Evolutionary conservation across 2,329 filamentous ascomycete genomes (phyloP).

Genomic region (Tolypocladium endophyticum): DNA sequence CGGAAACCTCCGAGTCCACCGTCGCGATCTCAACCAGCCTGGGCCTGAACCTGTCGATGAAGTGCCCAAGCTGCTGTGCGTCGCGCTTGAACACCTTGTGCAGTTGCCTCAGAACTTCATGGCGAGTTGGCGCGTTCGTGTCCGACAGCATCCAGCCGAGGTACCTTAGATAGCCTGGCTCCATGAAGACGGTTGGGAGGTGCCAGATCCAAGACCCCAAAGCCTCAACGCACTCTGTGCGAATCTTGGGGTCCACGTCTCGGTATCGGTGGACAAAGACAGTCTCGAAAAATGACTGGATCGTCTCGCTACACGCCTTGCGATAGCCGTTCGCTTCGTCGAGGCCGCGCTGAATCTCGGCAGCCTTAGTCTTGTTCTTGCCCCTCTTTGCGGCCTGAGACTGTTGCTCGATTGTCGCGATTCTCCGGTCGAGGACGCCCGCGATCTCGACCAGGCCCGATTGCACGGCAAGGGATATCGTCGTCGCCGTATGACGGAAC

Average conservation of each 20-base stretch:
- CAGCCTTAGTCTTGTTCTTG: conserved; percentile 69
- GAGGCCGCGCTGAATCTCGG: conserved; percentile 61
- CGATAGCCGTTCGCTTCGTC: conserved; percentile 60
- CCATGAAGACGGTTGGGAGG: conserved; percentile 80
- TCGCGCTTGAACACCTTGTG: conserved; percentile 69
- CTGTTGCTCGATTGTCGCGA: conserved; percentile 69
- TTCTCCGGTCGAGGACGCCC: conserved; percentile 57
- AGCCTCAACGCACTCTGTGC: conserved; percentile 77
- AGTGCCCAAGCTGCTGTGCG: conserved; percentile 76
- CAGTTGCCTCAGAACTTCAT: conserved; percentile 81
- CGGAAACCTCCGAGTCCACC: conserved; percentile 68
- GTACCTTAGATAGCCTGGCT: conserved; percentile 83
- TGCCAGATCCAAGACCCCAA: conserved; percentile 81
- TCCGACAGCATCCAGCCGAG: conserved; percentile 94
- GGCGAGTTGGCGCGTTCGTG: conserved; percentile 58
- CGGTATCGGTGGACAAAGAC: conserved; percentile 94
- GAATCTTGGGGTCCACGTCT: conserved; percentile 82
- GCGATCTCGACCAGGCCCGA: conserved; percentile 67
- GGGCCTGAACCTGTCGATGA: conserved; percentile 82
- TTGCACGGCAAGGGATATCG: conserved; percentile 70
- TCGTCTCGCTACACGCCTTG: conserved; percentile 57
- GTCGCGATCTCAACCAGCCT: conserved; percentile 90
- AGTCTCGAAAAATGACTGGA: conserved; percentile 82
- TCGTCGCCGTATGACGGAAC: conserved; percentile 88
- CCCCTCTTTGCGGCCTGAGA: conserved; percentile 62